Percentiles rank a stretch among this genome's conserved stretches.
Conservation (phyloP, 257 asterid genomes). For the Ilex aquifolium region DNA sequence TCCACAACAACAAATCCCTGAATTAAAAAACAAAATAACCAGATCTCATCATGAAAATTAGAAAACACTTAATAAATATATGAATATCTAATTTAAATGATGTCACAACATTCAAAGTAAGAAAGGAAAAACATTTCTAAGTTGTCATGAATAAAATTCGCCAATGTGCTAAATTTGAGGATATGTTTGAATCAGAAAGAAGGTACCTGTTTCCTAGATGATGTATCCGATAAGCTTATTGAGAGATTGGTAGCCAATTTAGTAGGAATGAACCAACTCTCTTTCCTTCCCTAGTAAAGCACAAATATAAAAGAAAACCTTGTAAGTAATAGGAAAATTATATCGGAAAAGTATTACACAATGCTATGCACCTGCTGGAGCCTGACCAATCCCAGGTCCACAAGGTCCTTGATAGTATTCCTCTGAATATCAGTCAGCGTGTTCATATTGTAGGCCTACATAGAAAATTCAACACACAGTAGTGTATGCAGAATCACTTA, state of each 20-base stretch:
- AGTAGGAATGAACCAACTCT: constrained; percentile 96
- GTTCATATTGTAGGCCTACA: constrained; percentile 79
- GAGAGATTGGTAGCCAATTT: constrained; percentile 95
- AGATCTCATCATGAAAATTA: neutral
- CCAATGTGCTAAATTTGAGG: neutral
- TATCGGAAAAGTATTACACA: neutral
- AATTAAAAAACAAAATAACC: constrained; percentile 3
- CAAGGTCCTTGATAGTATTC: constrained; percentile 72
- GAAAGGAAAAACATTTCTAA: neutral
- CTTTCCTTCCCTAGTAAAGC: constrained; percentile 71
- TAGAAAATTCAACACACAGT: neutral
- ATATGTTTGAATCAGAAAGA: neutral
- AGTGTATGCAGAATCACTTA: neutral
- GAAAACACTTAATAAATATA: constrained; percentile 2
- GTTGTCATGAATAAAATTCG: neutral
- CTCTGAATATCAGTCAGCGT: constrained; percentile 68
- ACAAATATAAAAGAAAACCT: constrained; percentile 11
- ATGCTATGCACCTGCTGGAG: constrained; percentile 78
- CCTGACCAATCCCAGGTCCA: constrained; percentile 88
- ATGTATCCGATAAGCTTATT: constrained; percentile 84
- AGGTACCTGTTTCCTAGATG: constrained; percentile 79
- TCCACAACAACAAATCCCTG: constrained; percentile 97
- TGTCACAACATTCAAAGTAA: too few species aligned
- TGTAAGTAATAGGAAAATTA: neutral
- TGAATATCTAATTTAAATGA: neutral